Conservation (phyloP, 371 early-diverging fungal genomes). For the Coemansia sp. region DNA sequence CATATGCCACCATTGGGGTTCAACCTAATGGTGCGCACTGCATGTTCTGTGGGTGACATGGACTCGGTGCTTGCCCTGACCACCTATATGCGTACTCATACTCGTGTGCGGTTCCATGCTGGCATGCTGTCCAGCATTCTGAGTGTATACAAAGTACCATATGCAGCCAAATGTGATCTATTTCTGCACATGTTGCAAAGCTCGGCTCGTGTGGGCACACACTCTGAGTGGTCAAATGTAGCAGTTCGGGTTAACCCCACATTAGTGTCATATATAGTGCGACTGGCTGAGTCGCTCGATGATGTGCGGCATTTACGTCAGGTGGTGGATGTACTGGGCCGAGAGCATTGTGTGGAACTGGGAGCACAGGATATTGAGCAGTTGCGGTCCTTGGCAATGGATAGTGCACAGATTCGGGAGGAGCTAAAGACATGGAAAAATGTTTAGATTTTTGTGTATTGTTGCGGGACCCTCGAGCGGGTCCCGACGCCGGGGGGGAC, state of each 20-base stretch:
- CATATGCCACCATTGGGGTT: constrained; percentile 20
- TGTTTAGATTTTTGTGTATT: too few relatives aligned
- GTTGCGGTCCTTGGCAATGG: too few relatives aligned
- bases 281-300: not conserved
- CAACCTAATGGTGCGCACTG: constrained; percentile 10
- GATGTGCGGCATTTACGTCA: not conserved
- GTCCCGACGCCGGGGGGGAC: too few relatives aligned
- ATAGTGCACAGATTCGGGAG: not conserved
- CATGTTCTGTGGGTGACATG: constrained; percentile 2
- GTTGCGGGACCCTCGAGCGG: too few relatives aligned
- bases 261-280: not conserved
- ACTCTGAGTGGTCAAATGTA: not conserved
- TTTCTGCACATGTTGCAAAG: not conserved
- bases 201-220: not conserved
- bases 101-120: constrained; percentile 12
- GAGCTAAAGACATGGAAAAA: not conserved
- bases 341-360: too few relatives aligned
- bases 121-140: constrained; percentile 33
- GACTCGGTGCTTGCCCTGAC: not conserved
- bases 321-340: too few relatives aligned
- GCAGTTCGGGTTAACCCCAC: not conserved
- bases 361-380: too few relatives aligned
- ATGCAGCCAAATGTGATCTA: constrained; percentile 3
- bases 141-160: not conserved
- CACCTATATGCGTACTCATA: constrained; percentile 8